Evolutionary conservation across 495 filamentous ascomycete species (phyloP).

Genomic region (Aspergillus funiculosus): DNA sequence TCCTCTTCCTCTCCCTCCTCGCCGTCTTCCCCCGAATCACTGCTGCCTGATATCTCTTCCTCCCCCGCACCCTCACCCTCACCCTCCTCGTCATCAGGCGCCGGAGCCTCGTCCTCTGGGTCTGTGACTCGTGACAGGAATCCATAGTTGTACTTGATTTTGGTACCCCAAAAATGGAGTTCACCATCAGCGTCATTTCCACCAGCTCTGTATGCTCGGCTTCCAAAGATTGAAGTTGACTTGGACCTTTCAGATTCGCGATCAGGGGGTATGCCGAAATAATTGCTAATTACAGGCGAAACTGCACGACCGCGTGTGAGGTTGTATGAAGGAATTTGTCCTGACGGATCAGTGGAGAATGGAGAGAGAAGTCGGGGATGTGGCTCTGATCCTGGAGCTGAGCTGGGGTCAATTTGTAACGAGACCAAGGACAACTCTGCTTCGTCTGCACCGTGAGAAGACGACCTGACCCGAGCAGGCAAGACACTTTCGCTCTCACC

Average conservation of each 20-base stretch:
- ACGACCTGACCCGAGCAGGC: conserved; percentile 25
- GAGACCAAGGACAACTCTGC: conserved; percentile 22
- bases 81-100: conserved; percentile 34
- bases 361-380: conserved; percentile 27
- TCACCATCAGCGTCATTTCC: conserved; percentile 55
- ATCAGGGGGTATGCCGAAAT: conserved; percentile 41
- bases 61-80: conserved; percentile 34
- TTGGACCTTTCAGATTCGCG: conserved; percentile 30
- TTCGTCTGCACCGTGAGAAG: conserved; percentile 26
- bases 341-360: conserved; percentile 21
- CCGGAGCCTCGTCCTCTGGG: conserved; percentile 24
- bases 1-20: conserved; percentile 45
- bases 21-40: conserved; percentile 39
- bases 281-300: conserved; percentile 38
- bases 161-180: conserved; percentile 59
- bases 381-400: conserved; percentile 22
- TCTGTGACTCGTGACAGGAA: conserved; percentile 33
- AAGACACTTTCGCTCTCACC: conserved; percentile 12
- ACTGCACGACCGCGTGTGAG: conserved; percentile 39
- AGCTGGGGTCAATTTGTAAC: conserved; percentile 31
- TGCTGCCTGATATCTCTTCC: conserved; percentile 30
- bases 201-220: conserved; percentile 28
- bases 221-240: conserved; percentile 34
- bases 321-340: conserved; percentile 32
- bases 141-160: conserved; percentile 40